phyloP scores from a whole-genome alignment of 345 rosid genomes.

The Eucalyptus viminalis region DNA sequence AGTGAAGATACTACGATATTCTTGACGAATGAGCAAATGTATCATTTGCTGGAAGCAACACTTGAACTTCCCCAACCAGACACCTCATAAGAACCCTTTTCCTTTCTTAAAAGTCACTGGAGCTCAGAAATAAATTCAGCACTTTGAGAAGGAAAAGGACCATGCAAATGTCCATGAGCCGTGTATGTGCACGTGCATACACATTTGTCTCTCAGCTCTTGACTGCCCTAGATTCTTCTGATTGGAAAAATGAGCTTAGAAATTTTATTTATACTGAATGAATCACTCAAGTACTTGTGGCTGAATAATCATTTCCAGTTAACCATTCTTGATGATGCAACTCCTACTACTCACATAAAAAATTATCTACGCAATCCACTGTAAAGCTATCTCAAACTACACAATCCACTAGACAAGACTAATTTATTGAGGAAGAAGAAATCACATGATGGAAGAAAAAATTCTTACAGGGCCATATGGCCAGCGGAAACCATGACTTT shows the following conservation, averaged over 20 bases:
- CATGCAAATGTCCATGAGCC: background rate
- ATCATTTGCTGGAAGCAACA: background rate
- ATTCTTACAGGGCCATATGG: slow-evolving; percentile 93
- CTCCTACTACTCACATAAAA: background rate
- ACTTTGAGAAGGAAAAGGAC: background rate
- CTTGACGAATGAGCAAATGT: background rate
- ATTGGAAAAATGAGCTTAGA: background rate
- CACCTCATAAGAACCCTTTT: background rate
- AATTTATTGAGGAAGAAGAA: background rate
- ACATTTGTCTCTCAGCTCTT: background rate
- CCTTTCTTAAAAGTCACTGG: background rate
- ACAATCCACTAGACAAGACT: background rate
- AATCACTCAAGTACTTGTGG: background rate
- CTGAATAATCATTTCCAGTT: background rate
- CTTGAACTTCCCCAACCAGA: background rate
- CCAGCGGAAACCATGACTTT: slow-evolving; percentile 96
- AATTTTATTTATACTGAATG: background rate
- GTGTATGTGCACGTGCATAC: background rate
- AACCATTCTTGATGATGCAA: background rate
- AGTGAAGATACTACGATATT: background rate
- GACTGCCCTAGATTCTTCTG: background rate
- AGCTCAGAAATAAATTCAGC: background rate
- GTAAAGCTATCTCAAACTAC: background rate
- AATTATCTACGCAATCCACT: background rate
- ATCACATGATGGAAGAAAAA: background rate